Conservation (phyloP, 116 monocot species). For the Posidonia oceanica region DNA sequence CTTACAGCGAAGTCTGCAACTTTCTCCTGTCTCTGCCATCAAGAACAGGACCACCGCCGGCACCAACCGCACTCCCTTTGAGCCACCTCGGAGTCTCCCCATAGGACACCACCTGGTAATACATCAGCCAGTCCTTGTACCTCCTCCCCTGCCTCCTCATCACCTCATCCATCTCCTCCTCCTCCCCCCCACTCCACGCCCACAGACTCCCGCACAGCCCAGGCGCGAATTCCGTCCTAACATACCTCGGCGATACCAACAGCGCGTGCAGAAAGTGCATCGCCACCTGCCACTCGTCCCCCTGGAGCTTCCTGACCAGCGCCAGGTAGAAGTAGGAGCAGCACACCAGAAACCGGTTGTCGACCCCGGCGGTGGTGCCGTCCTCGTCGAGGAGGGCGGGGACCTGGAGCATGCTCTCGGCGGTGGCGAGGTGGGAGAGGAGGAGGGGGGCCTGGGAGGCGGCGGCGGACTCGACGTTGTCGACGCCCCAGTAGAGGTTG, state of each 20-base stretch:
- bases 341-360: slow-evolving; percentile 53
- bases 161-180: slow-evolving; percentile 32
- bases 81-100: slow-evolving; percentile 36
- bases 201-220: slow-evolving; percentile 47
- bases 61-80: slow-evolving; percentile 5
- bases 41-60: neutral
- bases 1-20: slow-evolving; percentile 8
- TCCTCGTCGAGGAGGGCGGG: slow-evolving; percentile 77
- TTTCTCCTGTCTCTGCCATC: neutral
- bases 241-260: slow-evolving; percentile 35
- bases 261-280: slow-evolving; percentile 72
- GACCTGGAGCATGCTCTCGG: slow-evolving; percentile 80
- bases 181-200: slow-evolving; percentile 1
- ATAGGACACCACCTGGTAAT: slow-evolving; percentile 68
- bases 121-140: slow-evolving; percentile 91
- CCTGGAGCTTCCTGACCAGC: slow-evolving; percentile 40
- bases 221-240: slow-evolving; percentile 46
- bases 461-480: slow-evolving; percentile 30
- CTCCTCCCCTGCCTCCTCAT: slow-evolving; percentile 56
- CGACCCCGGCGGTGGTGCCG: slow-evolving; percentile 49
- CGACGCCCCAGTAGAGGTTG: slow-evolving; percentile 69
- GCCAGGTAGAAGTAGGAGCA: slow-evolving; percentile 82
- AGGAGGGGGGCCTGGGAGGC: slow-evolving; percentile 8
- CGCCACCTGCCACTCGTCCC: slow-evolving; percentile 89
- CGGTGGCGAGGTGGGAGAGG: slow-evolving; percentile 20